Percentiles rank a stretch among this genome's conserved stretches.
Conservation (phyloP, 78 protist genomes). For the Dictyostelium capitatum region DNA sequence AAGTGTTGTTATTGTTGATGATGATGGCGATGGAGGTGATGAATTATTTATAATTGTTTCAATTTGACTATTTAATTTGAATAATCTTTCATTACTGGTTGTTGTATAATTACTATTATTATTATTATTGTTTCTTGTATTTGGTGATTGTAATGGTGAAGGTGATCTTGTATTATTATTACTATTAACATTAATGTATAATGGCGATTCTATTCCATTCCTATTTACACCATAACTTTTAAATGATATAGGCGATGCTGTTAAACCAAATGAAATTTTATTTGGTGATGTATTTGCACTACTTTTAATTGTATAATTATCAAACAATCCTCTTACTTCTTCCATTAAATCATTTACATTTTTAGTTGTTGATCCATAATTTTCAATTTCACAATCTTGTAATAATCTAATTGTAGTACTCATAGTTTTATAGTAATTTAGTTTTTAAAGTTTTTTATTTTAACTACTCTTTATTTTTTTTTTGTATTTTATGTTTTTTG, state of each 20-base stretch:
- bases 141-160: neutral
- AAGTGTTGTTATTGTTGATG: neutral
- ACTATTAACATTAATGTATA: too few relatives aligned
- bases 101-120: neutral
- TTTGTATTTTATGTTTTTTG: too few relatives aligned
- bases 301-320: constrained; percentile 1
- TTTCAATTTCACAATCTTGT: constrained; percentile 58
- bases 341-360: constrained; percentile 31
- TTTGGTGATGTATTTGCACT: neutral
- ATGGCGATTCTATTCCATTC: neutral
- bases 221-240: neutral
- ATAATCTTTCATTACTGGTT: neutral
- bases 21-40: too few relatives aligned
- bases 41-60: neutral
- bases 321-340: constrained; percentile 32
- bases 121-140: neutral
- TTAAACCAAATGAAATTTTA: too few relatives aligned
- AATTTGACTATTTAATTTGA: neutral
- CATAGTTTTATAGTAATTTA: neutral
- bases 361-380: constrained; percentile 31
- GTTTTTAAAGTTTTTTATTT: too few relatives aligned
- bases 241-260: neutral
- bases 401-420: constrained; percentile 26
- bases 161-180: neutral
- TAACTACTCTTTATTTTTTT: too few relatives aligned